Conservation (phyloP, 768 basidiomycete species). For the Leucogyrophana mollusca region DNA sequence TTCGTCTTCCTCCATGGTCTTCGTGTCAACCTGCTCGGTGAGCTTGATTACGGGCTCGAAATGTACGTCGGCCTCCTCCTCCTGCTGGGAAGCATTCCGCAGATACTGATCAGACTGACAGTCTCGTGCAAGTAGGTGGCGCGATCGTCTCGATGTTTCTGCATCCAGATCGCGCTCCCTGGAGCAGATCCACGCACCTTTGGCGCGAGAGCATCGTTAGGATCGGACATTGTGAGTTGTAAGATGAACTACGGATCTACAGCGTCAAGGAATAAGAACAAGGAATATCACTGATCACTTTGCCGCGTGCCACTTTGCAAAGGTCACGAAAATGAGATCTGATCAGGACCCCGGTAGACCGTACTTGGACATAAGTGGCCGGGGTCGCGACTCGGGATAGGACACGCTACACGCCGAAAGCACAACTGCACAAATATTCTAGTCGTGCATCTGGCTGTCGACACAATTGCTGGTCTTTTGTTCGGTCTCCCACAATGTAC, state of each 20-base stretch:
- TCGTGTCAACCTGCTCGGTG: constrained; percentile 92
- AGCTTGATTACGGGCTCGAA: constrained; percentile 97
- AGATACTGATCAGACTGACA: constrained; percentile 14
- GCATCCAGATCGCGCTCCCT: constrained; percentile 1
- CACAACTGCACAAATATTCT: constrained; percentile 3
- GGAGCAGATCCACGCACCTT: constrained; percentile 48
- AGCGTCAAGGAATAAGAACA: constrained; percentile 10
- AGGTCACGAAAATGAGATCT: constrained; percentile 10
- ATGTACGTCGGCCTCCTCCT: constrained; percentile 84
- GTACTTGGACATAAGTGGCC: constrained; percentile 12
- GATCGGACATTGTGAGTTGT: constrained; percentile 50
- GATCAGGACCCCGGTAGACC: constrained; percentile 7
- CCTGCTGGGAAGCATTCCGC: constrained; percentile 29
- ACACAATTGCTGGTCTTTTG: neutral
- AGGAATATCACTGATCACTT: constrained; percentile 23
- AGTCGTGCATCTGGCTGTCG: neutral
- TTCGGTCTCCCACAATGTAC: constrained; percentile 30
- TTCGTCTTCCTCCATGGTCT: constrained; percentile 96
- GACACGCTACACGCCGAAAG: neutral
- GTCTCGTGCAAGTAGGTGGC: constrained; percentile 25
- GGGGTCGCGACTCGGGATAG: constrained; percentile 20
- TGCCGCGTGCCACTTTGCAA: constrained; percentile 3
- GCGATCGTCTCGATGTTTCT: constrained; percentile 23
- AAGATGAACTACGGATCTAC: constrained; percentile 10
- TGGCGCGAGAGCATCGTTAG: constrained; percentile 64